Evolutionary conservation across 805 yeast species (phyloP).

Genomic region (Starmerella gropengiesseri): DNA sequence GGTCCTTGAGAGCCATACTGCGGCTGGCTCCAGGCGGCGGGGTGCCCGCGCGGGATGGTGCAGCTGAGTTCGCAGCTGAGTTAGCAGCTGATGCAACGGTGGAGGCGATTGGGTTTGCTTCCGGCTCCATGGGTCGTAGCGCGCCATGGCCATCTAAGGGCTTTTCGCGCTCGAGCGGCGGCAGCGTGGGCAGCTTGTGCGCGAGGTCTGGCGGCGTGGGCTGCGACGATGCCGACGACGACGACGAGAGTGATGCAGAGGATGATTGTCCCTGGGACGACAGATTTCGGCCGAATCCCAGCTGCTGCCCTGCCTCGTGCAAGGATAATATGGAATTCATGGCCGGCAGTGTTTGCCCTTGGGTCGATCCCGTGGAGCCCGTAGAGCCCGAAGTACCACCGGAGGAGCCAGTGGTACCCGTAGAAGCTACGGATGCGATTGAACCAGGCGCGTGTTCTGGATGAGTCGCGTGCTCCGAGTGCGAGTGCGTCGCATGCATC

Average conservation of each 20-base stretch:
- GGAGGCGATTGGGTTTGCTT: conserved; percentile 11
- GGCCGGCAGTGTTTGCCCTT: not conserved
- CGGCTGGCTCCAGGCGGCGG: conserved; percentile 6
- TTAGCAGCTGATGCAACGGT: conserved; percentile 6
- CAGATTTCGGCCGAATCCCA: not conserved
- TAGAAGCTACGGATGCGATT: no score
- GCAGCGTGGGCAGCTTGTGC: conserved; percentile 7
- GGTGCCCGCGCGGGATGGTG: conserved; percentile 20
- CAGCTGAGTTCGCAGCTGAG: conserved; percentile 11
- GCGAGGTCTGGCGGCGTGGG: not conserved
- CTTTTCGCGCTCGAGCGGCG: conserved; percentile 9
- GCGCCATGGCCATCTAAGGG: not conserved
- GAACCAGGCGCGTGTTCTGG: no score
- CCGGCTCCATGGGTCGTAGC: conserved; percentile 18
- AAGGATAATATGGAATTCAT: conserved; percentile 2
- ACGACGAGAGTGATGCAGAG: not conserved
- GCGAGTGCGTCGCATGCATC: no score
- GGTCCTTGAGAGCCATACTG: conserved; percentile 19
- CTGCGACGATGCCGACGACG: conserved; percentile 1
- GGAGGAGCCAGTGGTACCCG: no score
- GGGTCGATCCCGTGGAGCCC: no score
- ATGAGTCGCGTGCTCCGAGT: no score
- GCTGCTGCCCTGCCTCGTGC: conserved; percentile 4
- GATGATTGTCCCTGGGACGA: not conserved
- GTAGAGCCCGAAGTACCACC: no score